These are phyloP conservation scores for Colletotrichum higginsianum DNA, from an alignment of 2,329 filamentous ascomycete species.

Conservation along the genomic window DNA sequence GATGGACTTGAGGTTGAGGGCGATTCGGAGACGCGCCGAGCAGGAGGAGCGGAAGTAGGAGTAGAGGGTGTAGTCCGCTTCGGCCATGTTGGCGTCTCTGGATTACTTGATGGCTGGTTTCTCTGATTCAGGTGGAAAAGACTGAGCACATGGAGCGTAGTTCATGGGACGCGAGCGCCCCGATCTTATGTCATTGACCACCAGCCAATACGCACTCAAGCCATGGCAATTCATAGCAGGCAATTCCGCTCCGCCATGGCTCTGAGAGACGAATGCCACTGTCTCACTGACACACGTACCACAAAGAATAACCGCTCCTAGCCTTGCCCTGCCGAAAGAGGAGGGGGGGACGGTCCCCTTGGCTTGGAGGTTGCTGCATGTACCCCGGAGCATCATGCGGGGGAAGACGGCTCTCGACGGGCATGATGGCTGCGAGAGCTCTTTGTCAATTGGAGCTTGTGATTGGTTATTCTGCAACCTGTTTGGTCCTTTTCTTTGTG, in stretches of 20 bases:
- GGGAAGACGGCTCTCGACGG: slow-evolving; percentile 31
- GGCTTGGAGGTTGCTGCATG: not conserved
- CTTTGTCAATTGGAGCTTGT: not conserved
- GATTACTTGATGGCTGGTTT: not conserved
- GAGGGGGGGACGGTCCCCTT: not conserved
- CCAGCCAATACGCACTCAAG: not conserved
- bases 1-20: slow-evolving; percentile 69
- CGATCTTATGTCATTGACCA: not conserved
- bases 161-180: slow-evolving; percentile 1
- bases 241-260: too few relatives aligned
- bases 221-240: not conserved
- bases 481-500: not conserved
- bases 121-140: too few relatives aligned
- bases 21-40: slow-evolving; percentile 73
- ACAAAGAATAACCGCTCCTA: slow-evolving; percentile 23
- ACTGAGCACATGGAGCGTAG: too few relatives aligned
- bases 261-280: not conserved
- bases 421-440: not conserved
- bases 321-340: slow-evolving; percentile 27
- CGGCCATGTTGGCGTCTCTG: slow-evolving; percentile 1
- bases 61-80: slow-evolving; percentile 61
- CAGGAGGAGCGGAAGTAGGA: slow-evolving; percentile 76
- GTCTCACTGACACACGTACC: not conserved
- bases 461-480: not conserved
- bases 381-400: slow-evolving; percentile 29